phyloP scores from a whole-genome alignment of 805 yeast genomes.

The Isabelozyma pseudorhagii region DNA sequence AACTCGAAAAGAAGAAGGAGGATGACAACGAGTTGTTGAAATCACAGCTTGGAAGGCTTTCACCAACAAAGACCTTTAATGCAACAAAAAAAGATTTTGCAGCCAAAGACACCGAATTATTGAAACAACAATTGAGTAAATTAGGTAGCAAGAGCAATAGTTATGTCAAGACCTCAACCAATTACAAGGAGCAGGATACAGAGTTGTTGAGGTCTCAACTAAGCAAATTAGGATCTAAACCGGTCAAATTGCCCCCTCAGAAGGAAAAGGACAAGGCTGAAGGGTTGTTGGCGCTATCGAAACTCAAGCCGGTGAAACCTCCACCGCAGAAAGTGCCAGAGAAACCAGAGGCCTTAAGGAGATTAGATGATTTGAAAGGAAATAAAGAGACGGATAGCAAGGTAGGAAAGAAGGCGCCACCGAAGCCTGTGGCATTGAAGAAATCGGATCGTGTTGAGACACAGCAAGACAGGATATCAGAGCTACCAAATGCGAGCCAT shows the following conservation, averaged over 20 bases:
- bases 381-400: neutral
- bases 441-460: too few species aligned
- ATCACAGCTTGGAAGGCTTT: neutral
- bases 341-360: conserved; percentile 24
- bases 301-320: conserved; percentile 12
- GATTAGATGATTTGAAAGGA: conserved; percentile 9
- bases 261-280: conserved; percentile 10
- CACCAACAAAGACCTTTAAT: neutral
- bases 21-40: neutral
- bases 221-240: conserved; percentile 3
- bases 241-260: neutral
- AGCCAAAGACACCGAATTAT: conserved; percentile 16
- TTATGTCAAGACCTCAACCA: conserved; percentile 11
- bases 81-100: neutral
- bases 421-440: neutral
- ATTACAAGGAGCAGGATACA: conserved; percentile 6
- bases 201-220: conserved; percentile 1
- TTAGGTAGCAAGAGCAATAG: conserved; percentile 9
- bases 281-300: conserved; percentile 11
- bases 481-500: neutral
- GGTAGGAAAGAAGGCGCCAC: neutral
- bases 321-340: conserved; percentile 10
- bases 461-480: neutral
- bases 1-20: neutral
- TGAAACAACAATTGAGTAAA: conserved; percentile 21